Base-by-base conservation (phyloP, 305 asterid species). In the Fraxinus sp. region DNA sequence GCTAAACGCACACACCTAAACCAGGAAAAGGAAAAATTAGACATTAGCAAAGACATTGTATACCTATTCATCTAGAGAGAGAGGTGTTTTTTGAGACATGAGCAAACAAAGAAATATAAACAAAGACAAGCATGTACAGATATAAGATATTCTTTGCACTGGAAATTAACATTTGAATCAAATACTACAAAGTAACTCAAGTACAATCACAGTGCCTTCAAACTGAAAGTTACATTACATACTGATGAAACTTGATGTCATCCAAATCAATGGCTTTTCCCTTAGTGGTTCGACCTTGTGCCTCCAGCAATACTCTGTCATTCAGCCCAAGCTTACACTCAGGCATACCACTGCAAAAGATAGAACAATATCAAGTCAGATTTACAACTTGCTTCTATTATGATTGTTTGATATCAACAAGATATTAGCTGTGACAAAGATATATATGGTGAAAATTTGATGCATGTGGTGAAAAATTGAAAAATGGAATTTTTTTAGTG, bases 231-330 rank as follows among this genome's bases (percentile, higher is more conserved):
- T 46, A n/a, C 75, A 78, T 81, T 57, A 80, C 98, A 76, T 93
- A 95, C 99, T 95, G 99, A 89, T 95, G 98, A 87, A 95, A 95
- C 88, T 95, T 94, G 90, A 95, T 95, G 87, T 95, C 99, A 73
- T 94, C 99, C 80, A 95, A 89, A 90, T 95, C 98, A 85, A 95
- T 93, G 89, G 99, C 91, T 89, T 95, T 95, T 84, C 99, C 98
- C 91, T 95, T 95, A 46, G 98, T 88, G 62, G 95, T 74, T 57
- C 97, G 93, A 9, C 99, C 99, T 86, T 95, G 99, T 30, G 98
- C 98, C 85, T 95, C 99, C 86, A 94, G 88, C 87, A 95, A 84
- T 79, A 95, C 91, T 91, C 92, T 91, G 86, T 95, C 99, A 87
- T 95, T 95, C 59, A 95, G 93, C 85, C 98, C 98, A 85, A 95